Conservation (phyloP, 768 basidiomycete genomes). For the Boletus rubroflammeus region DNA sequence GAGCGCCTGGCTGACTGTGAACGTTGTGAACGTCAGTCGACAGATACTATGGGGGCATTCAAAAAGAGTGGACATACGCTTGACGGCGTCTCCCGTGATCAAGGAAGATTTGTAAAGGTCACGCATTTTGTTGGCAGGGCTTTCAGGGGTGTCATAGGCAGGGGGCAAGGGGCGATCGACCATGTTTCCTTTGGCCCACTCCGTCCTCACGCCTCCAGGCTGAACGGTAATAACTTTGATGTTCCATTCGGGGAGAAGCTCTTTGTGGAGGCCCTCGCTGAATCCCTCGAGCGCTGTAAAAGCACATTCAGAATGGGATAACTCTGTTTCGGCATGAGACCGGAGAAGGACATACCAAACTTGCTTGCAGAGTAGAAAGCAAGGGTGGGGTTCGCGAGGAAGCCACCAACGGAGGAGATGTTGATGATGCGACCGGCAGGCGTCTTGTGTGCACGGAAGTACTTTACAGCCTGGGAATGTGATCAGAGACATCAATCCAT, state of each 20-base stretch:
- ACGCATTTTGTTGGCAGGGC: constrained; percentile 14
- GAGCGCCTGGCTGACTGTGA: constrained; percentile 14
- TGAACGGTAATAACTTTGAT: constrained; percentile 24
- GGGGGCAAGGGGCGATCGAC: constrained; percentile 13
- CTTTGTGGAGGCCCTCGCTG: constrained; percentile 21
- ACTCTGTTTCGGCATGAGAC: no score
- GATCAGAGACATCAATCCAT: not conserved
- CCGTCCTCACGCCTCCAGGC: constrained; percentile 20
- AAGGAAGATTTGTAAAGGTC: not conserved
- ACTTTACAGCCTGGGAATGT: constrained; percentile 19
- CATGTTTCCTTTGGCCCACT: constrained; percentile 20
- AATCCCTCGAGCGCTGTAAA: constrained; percentile 26
- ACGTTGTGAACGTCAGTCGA: not conserved
- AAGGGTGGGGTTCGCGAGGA: constrained; percentile 14
- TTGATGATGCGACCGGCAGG: constrained; percentile 23
- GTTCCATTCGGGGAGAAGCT: constrained; percentile 26
- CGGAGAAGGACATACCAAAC: constrained; percentile 17
- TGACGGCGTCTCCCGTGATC: constrained; percentile 2
- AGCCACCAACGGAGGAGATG: constrained; percentile 20
- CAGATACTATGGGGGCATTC: not conserved
- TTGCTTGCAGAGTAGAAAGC: constrained; percentile 23
- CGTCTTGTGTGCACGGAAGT: constrained; percentile 31
- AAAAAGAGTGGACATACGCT: constrained; percentile 5
- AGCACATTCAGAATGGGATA: not conserved
- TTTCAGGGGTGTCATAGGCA: constrained; percentile 14